phyloP scores from a whole-genome alignment of 2,329 filamentous ascomycete genomes.

The Apiospora koreana region DNA sequence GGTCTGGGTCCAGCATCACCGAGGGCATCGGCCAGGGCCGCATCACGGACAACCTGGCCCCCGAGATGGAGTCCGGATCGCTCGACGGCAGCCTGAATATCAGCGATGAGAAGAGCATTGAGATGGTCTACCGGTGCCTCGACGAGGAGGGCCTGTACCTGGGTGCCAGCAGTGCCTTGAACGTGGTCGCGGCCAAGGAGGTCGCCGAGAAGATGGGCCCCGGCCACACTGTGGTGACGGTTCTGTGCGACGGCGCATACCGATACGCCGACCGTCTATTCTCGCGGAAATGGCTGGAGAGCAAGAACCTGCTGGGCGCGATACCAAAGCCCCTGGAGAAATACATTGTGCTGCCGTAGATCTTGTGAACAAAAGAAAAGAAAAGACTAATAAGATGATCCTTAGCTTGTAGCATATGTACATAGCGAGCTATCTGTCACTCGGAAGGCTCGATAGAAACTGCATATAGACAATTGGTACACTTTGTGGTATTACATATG shows the following conservation, averaged over 20 bases:
- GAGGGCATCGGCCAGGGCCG: conserved; percentile 97
- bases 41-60: conserved; percentile 89
- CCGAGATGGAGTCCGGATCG: conserved; percentile 77
- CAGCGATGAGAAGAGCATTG: conserved; percentile 89
- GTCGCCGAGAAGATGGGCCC: conserved; percentile 87
- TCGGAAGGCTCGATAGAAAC: neutral
- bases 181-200: conserved; percentile 93
- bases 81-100: conserved; percentile 85
- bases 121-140: conserved; percentile 95
- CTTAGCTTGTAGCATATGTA: neutral
- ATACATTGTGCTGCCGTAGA: conserved; percentile 87
- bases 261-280: conserved; percentile 93
- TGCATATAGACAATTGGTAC: conserved; percentile 1
- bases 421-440: neutral
- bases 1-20: conserved; percentile 85
- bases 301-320: conserved; percentile 79
- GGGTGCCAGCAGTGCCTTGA: conserved; percentile 89
- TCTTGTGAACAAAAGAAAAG: neutral
- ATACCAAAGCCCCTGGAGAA: conserved; percentile 85
- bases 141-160: conserved; percentile 96
- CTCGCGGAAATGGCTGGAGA: conserved; percentile 84
- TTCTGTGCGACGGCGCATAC: conserved; percentile 96
- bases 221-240: conserved; percentile 88
- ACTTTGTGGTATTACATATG: conserved; percentile 9
- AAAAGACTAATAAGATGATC: neutral